Percentiles rank a stretch among this genome's conserved stretches.
Evolutionary conservation across 768 basidiomycete species (phyloP).

Genomic region (Rubroboletus pulcherrimus): DNA sequence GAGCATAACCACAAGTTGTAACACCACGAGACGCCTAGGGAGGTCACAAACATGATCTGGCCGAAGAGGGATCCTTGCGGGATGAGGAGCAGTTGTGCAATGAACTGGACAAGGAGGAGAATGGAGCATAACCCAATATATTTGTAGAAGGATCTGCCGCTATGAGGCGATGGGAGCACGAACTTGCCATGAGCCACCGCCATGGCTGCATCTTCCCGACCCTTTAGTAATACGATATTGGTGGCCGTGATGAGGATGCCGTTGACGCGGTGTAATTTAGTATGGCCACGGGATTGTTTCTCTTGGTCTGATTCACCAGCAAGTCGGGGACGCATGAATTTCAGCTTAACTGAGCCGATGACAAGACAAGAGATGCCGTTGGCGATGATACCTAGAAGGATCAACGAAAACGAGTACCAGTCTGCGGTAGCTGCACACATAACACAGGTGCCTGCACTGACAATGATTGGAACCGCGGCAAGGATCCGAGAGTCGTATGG

Average conservation of each 20-base stretch:
- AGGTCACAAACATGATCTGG: conserved; percentile 13
- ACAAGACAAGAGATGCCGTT: conserved; percentile 26
- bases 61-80: conserved; percentile 11
- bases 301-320: background rate
- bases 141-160: background rate
- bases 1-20: conserved; percentile 30
- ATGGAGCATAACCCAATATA: conserved; percentile 25
- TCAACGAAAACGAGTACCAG: conserved; percentile 30
- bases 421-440: conserved; percentile 14
- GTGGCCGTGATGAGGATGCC: conserved; percentile 4
- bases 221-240: conserved; percentile 8
- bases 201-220: conserved; percentile 12
- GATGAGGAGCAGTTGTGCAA: conserved; percentile 24
- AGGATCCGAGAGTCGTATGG: background rate
- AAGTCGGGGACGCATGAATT: conserved; percentile 2
- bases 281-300: too few relatives aligned
- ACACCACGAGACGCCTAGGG: conserved; percentile 28
- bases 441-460: background rate
- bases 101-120: conserved; percentile 28
- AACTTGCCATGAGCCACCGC: conserved; percentile 9
- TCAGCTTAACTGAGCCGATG: conserved; percentile 22
- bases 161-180: background rate
- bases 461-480: conserved; percentile 2
- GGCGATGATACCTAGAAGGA: conserved; percentile 29
- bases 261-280: background rate